phyloP scores from a whole-genome alignment of 805 yeast species.

The Debaryomyces castellii region DNA sequence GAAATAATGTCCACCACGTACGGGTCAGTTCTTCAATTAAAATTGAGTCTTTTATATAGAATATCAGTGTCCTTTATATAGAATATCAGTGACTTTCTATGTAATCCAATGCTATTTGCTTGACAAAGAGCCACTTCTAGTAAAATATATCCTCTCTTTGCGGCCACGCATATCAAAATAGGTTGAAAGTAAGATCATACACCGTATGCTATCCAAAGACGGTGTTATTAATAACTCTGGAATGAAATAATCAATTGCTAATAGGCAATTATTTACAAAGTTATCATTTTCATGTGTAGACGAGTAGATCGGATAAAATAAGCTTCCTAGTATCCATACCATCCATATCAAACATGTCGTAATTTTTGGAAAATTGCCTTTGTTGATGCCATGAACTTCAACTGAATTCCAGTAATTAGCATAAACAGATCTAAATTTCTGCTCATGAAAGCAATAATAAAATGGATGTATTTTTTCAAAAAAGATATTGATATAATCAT shows the following conservation, averaged over 20 bases:
- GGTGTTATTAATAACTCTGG: constrained; percentile 46
- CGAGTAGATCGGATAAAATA: constrained; percentile 13
- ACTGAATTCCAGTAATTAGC: constrained; percentile 1
- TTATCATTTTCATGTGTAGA: constrained; percentile 11
- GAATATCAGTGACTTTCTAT: constrained; percentile 17
- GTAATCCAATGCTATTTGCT: constrained; percentile 48
- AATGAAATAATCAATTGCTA: constrained; percentile 40
- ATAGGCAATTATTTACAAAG: constrained; percentile 32
- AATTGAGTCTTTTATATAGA: neutral
- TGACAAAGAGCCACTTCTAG: constrained; percentile 49
- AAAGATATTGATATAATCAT: constrained; percentile 1
- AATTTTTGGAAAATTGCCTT: constrained; percentile 2
- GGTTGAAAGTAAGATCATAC: constrained; percentile 41
- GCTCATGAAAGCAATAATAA: constrained; percentile 1
- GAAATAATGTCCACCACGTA: constrained; percentile 2
- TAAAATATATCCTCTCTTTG: constrained; percentile 49
- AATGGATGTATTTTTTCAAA: constrained; percentile 2
- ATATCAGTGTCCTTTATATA: neutral
- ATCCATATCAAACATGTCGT: constrained; percentile 45
- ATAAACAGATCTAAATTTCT: constrained; percentile 1
- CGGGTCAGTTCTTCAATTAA: neutral
- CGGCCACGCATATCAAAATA: constrained; percentile 44
- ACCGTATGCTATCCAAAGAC: constrained; percentile 43
- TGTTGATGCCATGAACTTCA: constrained; percentile 2
- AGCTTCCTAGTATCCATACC: constrained; percentile 43